Base-by-base conservation (phyloP, 768 basidiomycete species). In the Rhodotorula sphaerocarpa region DNA sequence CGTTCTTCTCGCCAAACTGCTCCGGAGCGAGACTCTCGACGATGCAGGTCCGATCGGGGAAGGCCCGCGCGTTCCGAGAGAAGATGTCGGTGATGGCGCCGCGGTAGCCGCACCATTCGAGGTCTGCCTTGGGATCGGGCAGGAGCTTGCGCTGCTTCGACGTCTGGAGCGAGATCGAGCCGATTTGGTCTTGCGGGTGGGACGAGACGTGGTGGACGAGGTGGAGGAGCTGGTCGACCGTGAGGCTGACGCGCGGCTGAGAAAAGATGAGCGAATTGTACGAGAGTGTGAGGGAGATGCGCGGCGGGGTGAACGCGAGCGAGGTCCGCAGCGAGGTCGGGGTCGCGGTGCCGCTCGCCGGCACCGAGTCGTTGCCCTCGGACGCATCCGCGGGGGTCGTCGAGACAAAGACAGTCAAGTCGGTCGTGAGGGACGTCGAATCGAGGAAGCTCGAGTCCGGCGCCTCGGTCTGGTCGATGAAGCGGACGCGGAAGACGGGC, bases 101-200 rank as follows among this genome's bases (percentile, higher is more conserved):
- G 74, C 91, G 90, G 83, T 86, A 99, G 55, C 86, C 92, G 75
- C 90, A 93, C 93, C 95, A 99, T 70, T 95, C 82, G 41, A 99
- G 81, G 74, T 97, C 86, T 21, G 83, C 86, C 16, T 82, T 83
- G 5, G 93, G 90, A 72, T 87, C 81, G 1, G 95, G 95, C 7
- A 99, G 80, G 51, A 79, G 79, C 18, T 76, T 77, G 57, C 79
- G 80, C 75, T 96, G 90, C 18, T 77, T 74, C 6, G 84, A 78
- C 0, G 89, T 90, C 52, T 90, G 76, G 18, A 97, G 76, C 2
- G 90, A 85, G 18, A 93, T 82, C 2, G 86, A 83, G 9, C 90
- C 90, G 33, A 93, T 81, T 0, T 83, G 79, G 2, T 82, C 79
- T 6, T 85, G 74, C 0, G 88, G 87, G 70, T 85, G 82, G 14